Evolutionary conservation across 768 basidiomycete species (phyloP), one percentile per base, ranked within the genome.

Genomic region (Mrakia gelida): DNA sequence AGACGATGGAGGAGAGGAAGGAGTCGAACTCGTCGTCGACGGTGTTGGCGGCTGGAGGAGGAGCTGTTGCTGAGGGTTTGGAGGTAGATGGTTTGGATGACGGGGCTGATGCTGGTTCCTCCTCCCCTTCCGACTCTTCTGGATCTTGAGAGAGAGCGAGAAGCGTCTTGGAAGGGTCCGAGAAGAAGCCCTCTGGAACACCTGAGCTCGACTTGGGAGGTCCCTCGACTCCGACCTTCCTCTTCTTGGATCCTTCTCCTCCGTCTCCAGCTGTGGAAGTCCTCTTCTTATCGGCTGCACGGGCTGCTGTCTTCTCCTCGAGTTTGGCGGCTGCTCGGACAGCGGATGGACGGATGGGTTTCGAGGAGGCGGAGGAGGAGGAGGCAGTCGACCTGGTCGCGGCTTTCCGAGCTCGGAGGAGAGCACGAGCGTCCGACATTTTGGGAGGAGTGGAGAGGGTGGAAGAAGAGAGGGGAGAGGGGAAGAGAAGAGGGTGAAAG

Each of bases 21-120:
- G 67, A 70, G 38, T 70, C 67, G 38, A 70, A 70, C 67, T 70
- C 67, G 38, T 70, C 67, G 38, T 70, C 67, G 13, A 70, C 67
- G 34, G 41, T 43, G 16, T 16, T 52, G 15, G 49, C 15, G 15
- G 49, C n/a, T n/a, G n/a, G 49, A 52, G 49, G 49, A 21, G 49
- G 49, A 21, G 49, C 49, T 32, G 32, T 38, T 67, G 30, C 65
- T 9, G 32, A 32, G 15, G 65, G 65, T 67, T 52, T 52, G 26
- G 59, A 59, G 59, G 67, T 26, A 4, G 67, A 21, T 70, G 26
- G 34, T 45, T 52, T 52, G 49, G 65, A 18, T 68, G n/a, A 43
- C 41, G 26, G 30, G 30, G 63, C 30, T 38, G 63, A 8, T 18
- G 67, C 18, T 23, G 38, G 32, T 16, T 34, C 26, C 21, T 34